phyloP scores from a whole-genome alignment of 1,139 yeast genomes.

The Yamadazyma atlantica region DNA sequence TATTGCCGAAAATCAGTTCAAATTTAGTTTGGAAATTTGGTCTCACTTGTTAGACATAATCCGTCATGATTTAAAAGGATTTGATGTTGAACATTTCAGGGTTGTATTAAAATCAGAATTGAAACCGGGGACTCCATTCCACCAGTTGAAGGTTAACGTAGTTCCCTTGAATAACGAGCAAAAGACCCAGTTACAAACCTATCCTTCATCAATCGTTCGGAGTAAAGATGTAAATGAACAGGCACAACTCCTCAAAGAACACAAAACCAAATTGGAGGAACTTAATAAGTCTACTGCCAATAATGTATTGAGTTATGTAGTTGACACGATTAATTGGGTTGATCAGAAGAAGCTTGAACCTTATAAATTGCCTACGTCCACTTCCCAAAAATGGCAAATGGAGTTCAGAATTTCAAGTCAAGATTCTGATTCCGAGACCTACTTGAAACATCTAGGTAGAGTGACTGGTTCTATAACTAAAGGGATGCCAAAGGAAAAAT shows the following conservation, averaged over 20 bases:
- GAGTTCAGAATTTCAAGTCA: conserved; percentile 9
- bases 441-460: conserved; percentile 4
- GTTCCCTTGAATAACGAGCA: conserved; percentile 30
- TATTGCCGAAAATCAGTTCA: conserved; percentile 75
- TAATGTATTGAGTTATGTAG: conserved; percentile 9
- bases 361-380: conserved; percentile 9
- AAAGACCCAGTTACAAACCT: conserved; percentile 24
- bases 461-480: conserved; percentile 3
- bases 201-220: conserved; percentile 14
- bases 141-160: conserved; percentile 29
- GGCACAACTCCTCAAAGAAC: conserved; percentile 2
- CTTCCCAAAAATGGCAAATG: conserved; percentile 9
- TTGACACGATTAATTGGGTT: conserved; percentile 7
- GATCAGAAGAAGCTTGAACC: conserved; percentile 7
- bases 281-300: conserved; percentile 8
- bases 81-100: conserved; percentile 22
- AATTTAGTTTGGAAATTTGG: conserved; percentile 59
- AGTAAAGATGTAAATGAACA: conserved; percentile 2
- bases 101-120: conserved; percentile 20
- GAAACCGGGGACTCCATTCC: conserved; percentile 9
- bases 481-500: background rate
- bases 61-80: conserved; percentile 23
- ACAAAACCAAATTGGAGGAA: conserved; percentile 6
- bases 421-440: conserved; percentile 6
- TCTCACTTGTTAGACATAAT: conserved; percentile 47